Conservation (phyloP, 176 grass and related monocot genomes). For the Tillandsia fasciculata region DNA sequence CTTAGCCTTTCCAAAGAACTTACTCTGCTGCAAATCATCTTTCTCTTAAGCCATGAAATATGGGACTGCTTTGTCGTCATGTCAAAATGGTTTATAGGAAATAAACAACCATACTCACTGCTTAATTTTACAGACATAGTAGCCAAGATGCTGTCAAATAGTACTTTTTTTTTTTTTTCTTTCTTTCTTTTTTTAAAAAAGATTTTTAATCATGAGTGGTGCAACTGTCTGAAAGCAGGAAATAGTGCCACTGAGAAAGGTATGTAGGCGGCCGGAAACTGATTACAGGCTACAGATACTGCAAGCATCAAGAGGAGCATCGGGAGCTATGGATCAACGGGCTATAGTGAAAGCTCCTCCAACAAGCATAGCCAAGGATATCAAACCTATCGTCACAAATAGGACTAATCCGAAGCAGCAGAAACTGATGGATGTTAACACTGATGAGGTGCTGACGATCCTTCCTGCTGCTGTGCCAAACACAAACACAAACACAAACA, state of each 20-base stretch:
- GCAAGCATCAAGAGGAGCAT: conserved; percentile 55
- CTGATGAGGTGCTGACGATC: conserved; percentile 38
- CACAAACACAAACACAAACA: background rate
- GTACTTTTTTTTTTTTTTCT: background rate
- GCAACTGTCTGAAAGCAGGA: conserved; percentile 32
- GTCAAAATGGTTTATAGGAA: too few relatives aligned
- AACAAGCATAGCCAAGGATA: conserved; percentile 17
- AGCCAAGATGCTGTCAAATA: too few relatives aligned
- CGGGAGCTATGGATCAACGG: conserved; percentile 29
- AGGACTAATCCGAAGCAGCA: conserved; percentile 22
- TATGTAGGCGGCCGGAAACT: conserved; percentile 95
- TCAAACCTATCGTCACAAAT: conserved; percentile 24
- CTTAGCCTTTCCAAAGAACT: too few relatives aligned
- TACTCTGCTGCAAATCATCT: too few relatives aligned
- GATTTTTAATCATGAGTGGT: background rate
- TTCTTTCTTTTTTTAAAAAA: background rate
- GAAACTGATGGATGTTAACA: conserved; percentile 76
- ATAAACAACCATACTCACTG: too few relatives aligned
- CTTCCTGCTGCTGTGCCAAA: conserved; percentile 3
- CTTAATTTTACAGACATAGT: too few relatives aligned
- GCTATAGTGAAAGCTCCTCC: conserved; percentile 22
- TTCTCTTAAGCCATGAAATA: background rate
- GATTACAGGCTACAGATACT: conserved; percentile 89
- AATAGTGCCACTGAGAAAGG: conserved; percentile 96
- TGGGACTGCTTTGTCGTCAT: too few relatives aligned